Evolutionary conservation across 805 yeast genomes (phyloP), one percentile per base, ranked within the genome.

Genomic region (Lipomyces yamadae): DNA sequence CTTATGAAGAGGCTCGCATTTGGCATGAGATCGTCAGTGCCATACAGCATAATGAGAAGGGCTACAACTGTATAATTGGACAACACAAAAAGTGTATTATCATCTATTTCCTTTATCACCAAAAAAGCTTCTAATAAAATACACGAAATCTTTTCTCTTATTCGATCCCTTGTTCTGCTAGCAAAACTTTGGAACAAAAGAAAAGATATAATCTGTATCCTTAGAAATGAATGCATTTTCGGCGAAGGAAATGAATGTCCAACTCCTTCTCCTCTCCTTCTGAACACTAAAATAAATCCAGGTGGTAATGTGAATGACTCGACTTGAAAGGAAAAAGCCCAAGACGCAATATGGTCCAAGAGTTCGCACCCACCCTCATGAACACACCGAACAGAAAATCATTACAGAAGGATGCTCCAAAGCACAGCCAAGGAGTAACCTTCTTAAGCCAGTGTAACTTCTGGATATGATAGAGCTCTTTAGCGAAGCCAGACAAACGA

Each of bases 31-130:
- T 3, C 39, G 32, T 58, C 32, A 35, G 34, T 30, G 50, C 24
- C 55, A 58, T 45, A 39, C 45, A 53, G 61, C 61, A 42, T 58
- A 15, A 53, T 42, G 56, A 54, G 58, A 61, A 55, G 60, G 24
- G 59, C 42, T 55, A 42, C 32, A 54, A 13, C n/a, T 24, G 58
- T 55, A 39, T 29, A 54, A 55, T 55, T 54, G 59, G 58, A 54
- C 58, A 42, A 37, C 59, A 54, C 42, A 54, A 45, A 61, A 61
- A 56, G 42, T 48, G 33, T 24, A 58, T 45, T 32, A 18, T 52
- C 37, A 32, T 34, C 24, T 34, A 37, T 37, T 24, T 42, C 34
- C 39, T 33, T 45, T 50, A 15, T 50, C 39, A 60, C 56, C 30
- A 60, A 39, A 58, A 60, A 60, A 15, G 48, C 48, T 42, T 42